Evolutionary conservation across 129 eudicot species (phyloP), one percentile per base, ranked within the genome.

Genomic region (Rutidosis leptorrhynchoides): DNA sequence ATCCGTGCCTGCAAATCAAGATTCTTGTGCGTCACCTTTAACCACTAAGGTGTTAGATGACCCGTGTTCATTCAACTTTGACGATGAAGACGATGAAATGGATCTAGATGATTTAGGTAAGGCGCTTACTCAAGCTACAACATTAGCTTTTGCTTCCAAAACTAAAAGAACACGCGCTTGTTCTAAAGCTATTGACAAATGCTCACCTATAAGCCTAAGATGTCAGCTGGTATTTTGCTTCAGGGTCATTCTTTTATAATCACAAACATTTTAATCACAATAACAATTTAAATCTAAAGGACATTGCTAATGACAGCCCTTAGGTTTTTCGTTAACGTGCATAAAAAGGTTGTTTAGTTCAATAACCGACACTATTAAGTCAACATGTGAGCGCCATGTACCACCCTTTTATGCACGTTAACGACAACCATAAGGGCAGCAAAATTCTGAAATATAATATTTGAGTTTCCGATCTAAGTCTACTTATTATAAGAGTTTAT

Each of bases 71-170:
- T 85, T 83, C n/a, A 79, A 81, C 70, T 56, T 68, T 53, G 72
- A 67, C 21, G 89, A 82, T 45, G 81, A 77, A 35, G 80, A 78
- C 29, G 95, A 82, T 68, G 91, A 81, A 69, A 67, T 84, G 55
- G 82, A 86, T 80, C 51, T 94, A 72, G 95, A 84, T 54, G 90
- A 87, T 17, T 73, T 94, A 80, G 75, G 87, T 48, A 81, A 68
- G 70, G 86, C 93, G 3, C 70, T 94, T 59, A 76, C 79, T 59
- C 82, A 94, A 81, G 97, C 97, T 30, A 83, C 95, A 59, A 70
- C 40, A 46, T 3, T 80, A 30, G 72, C 88, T 77, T 82, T 93
- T 72, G 63, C 58, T 51, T 61, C 87, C 37, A 80, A 72, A 64
- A 75, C 65, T 52, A 73, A 78, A 74, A 80, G 76, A 64, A 43